A percentile compares a stretch with the other conserved stretches of the same genome.
These are phyloP conservation scores for Moringa oleifera DNA, from an alignment of 345 rosid species.

Conservation along the genomic window DNA sequence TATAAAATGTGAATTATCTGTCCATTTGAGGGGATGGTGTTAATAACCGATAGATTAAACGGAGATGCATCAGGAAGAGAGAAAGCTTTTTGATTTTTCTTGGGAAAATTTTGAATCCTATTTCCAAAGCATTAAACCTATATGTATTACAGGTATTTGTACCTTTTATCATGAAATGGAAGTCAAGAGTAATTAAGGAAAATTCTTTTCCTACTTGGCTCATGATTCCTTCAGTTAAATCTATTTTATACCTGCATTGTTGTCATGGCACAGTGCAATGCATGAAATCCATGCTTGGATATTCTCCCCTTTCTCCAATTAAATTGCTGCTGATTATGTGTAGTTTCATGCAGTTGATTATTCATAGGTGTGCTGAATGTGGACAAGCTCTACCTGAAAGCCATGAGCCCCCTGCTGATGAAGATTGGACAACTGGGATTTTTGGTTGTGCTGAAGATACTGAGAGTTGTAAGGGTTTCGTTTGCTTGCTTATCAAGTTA, in stretches of 20 bases:
- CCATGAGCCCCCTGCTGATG: constrained; percentile 88
- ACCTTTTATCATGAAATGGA: no score
- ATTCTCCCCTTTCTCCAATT: not conserved
- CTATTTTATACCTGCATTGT: no score
- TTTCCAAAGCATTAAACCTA: no score
- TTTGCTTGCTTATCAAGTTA: not conserved
- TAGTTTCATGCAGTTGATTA: constrained; percentile 32
- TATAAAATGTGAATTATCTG: not conserved
- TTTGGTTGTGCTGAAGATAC: constrained; percentile 62
- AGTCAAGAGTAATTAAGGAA: not conserved
- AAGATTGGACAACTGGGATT: constrained; percentile 88
- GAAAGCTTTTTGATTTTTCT: no score
- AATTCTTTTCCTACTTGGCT: not conserved
- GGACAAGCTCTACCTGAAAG: constrained; percentile 75
- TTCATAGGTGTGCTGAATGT: constrained; percentile 66
- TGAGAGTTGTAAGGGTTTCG: constrained; percentile 60
- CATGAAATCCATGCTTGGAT: not conserved
- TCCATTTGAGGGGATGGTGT: no score
- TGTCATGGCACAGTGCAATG: no score
- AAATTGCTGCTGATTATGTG: constrained; percentile 8
- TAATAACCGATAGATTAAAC: no score
- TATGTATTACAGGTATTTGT: no score
- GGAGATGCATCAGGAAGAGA: no score
- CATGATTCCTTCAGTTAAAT: not conserved
- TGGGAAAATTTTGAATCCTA: no score